A percentile compares a stretch with the other conserved stretches of the same genome.
Conservation (phyloP, 495 filamentous ascomycete species). For the Trichocladium uniseriatum region DNA sequence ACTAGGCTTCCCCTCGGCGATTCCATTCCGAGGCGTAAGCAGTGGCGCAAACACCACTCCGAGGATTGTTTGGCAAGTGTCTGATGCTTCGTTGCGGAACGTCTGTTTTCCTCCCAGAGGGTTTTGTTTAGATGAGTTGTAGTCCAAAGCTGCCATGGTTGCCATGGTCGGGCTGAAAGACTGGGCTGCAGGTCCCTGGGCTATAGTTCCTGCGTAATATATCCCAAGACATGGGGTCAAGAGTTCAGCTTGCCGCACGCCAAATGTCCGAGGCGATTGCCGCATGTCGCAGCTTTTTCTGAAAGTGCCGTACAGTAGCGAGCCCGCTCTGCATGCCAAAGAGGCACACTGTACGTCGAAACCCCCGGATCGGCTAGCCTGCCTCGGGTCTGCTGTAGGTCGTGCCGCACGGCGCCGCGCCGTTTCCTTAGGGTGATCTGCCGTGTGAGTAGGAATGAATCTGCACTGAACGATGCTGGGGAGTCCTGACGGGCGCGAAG, state of each 20-base stretch:
- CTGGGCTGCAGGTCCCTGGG: background rate
- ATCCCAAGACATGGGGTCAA: constrained; percentile 1
- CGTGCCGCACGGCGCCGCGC: background rate
- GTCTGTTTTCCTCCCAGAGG: too few species aligned
- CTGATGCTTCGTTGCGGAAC: too few species aligned
- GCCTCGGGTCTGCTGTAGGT: background rate
- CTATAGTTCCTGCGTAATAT: background rate
- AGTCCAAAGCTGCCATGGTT: background rate
- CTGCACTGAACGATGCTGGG: too few species aligned
- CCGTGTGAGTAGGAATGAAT: too few species aligned
- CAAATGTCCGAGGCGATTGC: background rate
- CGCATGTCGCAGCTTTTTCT: background rate
- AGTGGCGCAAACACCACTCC: too few species aligned
- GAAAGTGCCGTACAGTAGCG: constrained; percentile 11
- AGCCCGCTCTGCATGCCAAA: background rate
- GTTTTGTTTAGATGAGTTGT: too few species aligned
- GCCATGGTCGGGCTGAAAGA: background rate
- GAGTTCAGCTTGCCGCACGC: background rate
- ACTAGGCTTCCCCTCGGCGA: too few species aligned
- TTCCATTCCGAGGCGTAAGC: too few species aligned
- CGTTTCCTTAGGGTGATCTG: too few species aligned
- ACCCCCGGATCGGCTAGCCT: background rate
- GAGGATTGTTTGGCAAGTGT: too few species aligned
- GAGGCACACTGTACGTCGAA: background rate
- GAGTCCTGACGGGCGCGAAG: too few species aligned